Evolutionary conservation across 31 red algal genomes (phyloP).

Genomic region (Endocladia muricata): DNA sequence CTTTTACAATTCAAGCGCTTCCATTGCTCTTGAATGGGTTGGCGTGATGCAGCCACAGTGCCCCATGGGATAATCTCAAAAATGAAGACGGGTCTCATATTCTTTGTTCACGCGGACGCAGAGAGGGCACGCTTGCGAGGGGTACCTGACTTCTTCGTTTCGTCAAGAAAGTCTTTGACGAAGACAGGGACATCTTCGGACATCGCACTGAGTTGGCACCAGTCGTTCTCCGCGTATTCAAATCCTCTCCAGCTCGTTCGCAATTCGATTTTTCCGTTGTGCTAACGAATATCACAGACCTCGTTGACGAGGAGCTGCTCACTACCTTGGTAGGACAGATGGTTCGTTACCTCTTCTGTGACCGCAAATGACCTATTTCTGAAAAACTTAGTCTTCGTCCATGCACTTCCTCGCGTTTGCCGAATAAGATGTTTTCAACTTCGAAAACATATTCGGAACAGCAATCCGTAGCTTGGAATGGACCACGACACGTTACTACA

Average conservation of each 20-base stretch:
- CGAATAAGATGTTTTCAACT: neutral
- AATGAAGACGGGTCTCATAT: too few species aligned
- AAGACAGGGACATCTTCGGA: too few species aligned
- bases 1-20: too few species aligned
- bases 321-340: neutral
- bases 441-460: neutral
- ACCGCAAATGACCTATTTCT: conserved; percentile 7
- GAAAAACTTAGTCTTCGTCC: conserved; percentile 5
- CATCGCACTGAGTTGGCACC: too few species aligned
- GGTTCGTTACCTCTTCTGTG: neutral
- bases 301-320: neutral
- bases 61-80: too few species aligned
- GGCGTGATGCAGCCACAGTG: too few species aligned
- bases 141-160: neutral
- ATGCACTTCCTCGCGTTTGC: neutral
- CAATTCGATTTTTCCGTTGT: neutral
- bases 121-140: neutral
- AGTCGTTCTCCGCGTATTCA: neutral
- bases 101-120: too few species aligned
- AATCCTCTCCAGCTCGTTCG: neutral
- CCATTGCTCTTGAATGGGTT: too few species aligned
- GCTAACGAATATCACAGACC: neutral
- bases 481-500: neutral
- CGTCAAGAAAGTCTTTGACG: neutral
- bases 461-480: neutral